Percentiles rank a stretch among this genome's conserved stretches.
Conservation (phyloP, 1,139 yeast genomes). For the Blastobotrys arbuscula region DNA sequence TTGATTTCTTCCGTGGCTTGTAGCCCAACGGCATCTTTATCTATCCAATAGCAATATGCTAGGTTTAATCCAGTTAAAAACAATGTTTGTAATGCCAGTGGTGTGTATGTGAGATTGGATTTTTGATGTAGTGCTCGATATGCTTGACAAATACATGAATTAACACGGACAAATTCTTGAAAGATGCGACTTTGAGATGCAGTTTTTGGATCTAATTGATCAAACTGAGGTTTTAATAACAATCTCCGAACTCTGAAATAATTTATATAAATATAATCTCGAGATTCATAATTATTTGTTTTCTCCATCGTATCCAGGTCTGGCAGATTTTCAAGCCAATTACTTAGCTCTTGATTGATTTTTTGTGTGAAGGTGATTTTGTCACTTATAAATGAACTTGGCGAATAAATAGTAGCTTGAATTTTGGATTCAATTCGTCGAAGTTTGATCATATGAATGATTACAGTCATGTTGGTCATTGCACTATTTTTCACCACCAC, state of each 20-base stretch:
- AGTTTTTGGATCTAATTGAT: constrained; percentile 7
- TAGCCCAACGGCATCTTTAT: constrained; percentile 2
- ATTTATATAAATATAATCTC: constrained; percentile 13
- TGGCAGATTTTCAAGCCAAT: constrained; percentile 15
- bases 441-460: constrained; percentile 15
- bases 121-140: constrained; percentile 13
- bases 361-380: neutral
- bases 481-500: neutral
- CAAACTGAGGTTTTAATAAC: constrained; percentile 14
- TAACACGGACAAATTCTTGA: constrained; percentile 13
- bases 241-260: constrained; percentile 15
- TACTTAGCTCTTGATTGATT: constrained; percentile 9
- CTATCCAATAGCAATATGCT: constrained; percentile 15
- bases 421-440: constrained; percentile 16
- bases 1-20: constrained; percentile 10
- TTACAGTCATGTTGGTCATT: constrained; percentile 7
- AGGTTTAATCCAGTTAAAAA: constrained; percentile 15
- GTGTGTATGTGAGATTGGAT: constrained; percentile 11
- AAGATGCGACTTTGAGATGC: constrained; percentile 10
- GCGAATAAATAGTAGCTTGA: constrained; percentile 13
- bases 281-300: constrained; percentile 1
- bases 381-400: neutral
- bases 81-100: constrained; percentile 14
- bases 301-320: constrained; percentile 1
- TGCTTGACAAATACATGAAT: constrained; percentile 16